Evolutionary conservation across 2,329 filamentous ascomycete species (phyloP), one percentile per base, ranked within the genome.

Genomic region (Epichloe sp.): DNA sequence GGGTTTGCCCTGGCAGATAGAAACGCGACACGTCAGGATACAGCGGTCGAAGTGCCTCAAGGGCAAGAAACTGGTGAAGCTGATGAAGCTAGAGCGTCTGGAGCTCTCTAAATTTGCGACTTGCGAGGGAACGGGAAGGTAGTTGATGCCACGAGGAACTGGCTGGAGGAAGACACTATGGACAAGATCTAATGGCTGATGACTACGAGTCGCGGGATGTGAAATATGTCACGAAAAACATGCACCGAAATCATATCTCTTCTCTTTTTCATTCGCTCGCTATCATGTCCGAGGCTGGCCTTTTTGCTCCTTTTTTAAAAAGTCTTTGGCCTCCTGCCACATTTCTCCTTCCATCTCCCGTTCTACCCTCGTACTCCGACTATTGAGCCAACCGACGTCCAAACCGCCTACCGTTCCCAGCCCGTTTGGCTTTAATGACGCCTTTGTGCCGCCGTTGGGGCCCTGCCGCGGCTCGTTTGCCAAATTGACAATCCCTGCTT

Each of bases 341-440:
- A 95, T 70, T 68, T 96, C 88, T 2, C 79, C 79, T 62, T 94
- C 88, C 75, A 91, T 93, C 56, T 88, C 85, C 60, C 83, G 79
- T 52, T 87, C 87, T 21, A 94, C 86, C 55, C 84, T 84, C 56
- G 86, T 85, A 54, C 86, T 88, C 52, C 88, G 78, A 60, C 87
- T 90, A 63, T 96, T 97, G 59, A 97, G 68, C 80, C 86, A 91
- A 35, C 90, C 90, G 14, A 94, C 83, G 63, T 96, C 90, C 49
- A 96, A 72, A 31, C 70, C 71, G 10, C 77, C 78, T 36, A 80
- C 76, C 58, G 72, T 73, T 21, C 73, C 79, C 52, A 72, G 68
- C 40, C 75, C 78, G 44, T 79, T 70, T 40, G 81, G 73, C 63
- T 80, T 69, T 56, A 79, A 58, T 10, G 71, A 71, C 12, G 68